A percentile compares a stretch with the other conserved stretches of the same genome.
Evolutionary conservation across 2,329 filamentous ascomycete species (phyloP).

Genomic region (Ophiostoma pallidulum): DNA sequence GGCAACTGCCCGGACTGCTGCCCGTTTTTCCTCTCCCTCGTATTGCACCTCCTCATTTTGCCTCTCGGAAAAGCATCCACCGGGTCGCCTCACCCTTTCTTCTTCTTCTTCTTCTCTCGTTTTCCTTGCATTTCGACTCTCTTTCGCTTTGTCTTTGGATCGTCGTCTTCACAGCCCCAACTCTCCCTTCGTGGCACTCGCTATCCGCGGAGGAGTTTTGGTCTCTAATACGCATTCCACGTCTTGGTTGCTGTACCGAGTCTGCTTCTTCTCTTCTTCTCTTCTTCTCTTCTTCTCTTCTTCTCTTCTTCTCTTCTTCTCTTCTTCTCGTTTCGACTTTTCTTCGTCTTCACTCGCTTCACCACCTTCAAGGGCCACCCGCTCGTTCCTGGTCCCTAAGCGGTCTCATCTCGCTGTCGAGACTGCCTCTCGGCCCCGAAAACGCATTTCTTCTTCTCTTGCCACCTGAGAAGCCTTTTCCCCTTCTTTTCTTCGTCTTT

Average conservation of each 20-base stretch:
- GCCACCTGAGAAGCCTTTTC: not conserved
- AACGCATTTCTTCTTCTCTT: not conserved
- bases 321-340: not conserved
- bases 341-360: constrained; percentile 1
- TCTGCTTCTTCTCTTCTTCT: not conserved
- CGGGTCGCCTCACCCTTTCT: not conserved
- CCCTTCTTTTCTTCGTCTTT: not conserved
- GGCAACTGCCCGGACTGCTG: not conserved
- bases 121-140: constrained; percentile 1
- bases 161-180: not conserved
- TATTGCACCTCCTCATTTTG: not conserved
- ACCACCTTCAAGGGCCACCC: not conserved
- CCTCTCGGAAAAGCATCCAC: constrained; percentile 1
- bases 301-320: not conserved
- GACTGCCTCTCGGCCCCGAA: too few species aligned
- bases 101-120: not conserved
- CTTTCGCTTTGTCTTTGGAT: not conserved
- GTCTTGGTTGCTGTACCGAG: not conserved
- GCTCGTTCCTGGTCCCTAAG: not conserved
- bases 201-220: constrained; percentile 5
- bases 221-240: not conserved
- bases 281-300: not conserved
- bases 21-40: not conserved
- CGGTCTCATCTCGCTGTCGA: not conserved
- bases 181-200: constrained; percentile 8